Conservation (phyloP, 345 rosid species). For the Capsella bursapastoris region DNA sequence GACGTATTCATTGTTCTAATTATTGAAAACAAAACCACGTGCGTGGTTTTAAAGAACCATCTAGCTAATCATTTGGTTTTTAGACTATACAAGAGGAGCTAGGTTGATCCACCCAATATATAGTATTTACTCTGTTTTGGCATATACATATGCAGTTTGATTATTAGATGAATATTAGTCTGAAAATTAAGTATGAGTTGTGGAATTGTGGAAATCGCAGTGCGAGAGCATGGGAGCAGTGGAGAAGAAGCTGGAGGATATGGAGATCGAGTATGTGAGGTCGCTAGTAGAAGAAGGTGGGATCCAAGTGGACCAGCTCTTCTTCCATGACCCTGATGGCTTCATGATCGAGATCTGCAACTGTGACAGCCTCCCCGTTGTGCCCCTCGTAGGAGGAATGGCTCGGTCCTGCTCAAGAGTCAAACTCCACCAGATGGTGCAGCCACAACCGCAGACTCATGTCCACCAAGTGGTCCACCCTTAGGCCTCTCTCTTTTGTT, state of each 20-base stretch:
- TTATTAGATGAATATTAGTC: not conserved
- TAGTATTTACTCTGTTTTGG: constrained; percentile 33
- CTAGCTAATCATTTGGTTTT: not conserved
- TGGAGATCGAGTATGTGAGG: constrained; percentile 58
- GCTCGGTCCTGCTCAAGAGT: constrained; percentile 49
- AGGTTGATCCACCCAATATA: not conserved
- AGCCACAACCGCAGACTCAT: constrained; percentile 23
- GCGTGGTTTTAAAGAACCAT: no score
- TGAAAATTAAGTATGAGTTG: not conserved
- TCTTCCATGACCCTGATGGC: constrained; percentile 85
- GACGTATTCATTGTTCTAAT: constrained; percentile 2
- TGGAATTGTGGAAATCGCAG: constrained; percentile 40
- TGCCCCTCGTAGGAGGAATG: constrained; percentile 58
- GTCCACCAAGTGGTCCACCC: constrained; percentile 28
- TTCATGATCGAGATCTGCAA: constrained; percentile 87
- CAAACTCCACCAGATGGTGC: constrained; percentile 40
- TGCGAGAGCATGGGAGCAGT: constrained; percentile 71
- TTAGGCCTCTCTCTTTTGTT: constrained; percentile 10
- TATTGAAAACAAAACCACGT: not conserved
- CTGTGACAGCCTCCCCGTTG: constrained; percentile 69
- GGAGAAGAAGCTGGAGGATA: constrained; percentile 68
- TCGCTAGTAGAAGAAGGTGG: constrained; percentile 72
- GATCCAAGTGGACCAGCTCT: constrained; percentile 70
- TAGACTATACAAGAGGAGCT: not conserved
- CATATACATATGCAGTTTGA: not conserved